phyloP scores from a whole-genome alignment of 345 rosid genomes.

The Lepidium didymum region DNA sequence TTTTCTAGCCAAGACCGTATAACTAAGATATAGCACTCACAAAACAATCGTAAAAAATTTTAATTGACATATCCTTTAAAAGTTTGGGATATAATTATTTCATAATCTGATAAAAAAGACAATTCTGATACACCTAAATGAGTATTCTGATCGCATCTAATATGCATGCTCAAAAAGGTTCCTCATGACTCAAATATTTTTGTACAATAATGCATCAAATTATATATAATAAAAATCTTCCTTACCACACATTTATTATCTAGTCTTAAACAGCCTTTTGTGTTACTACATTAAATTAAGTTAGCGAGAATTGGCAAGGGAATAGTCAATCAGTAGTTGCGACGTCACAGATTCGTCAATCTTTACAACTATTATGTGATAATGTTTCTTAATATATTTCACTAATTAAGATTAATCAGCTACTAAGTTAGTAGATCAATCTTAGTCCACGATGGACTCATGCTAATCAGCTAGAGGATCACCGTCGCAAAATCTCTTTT shows the following conservation, averaged over 20 bases:
- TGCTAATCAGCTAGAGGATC: background rate
- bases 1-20: too few species aligned
- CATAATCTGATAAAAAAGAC: background rate
- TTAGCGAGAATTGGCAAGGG: background rate
- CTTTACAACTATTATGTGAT: background rate
- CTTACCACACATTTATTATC: constrained; percentile 1
- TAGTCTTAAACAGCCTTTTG: background rate
- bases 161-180: constrained; percentile 22
- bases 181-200: background rate
- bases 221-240: constrained; percentile 1
- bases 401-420: background rate
- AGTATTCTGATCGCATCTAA: constrained; percentile 16
- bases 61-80: too few species aligned
- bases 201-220: too few species aligned
- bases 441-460: background rate
- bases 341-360: background rate
- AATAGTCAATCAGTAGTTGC: background rate
- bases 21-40: too few species aligned
- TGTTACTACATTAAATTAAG: background rate
- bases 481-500: background rate
- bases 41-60: too few species aligned
- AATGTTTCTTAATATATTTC: background rate
- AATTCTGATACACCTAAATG: background rate
- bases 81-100: too few species aligned
- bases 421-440: background rate